Conservation (phyloP, 441 rosid species). For the California macrophylla region DNA sequence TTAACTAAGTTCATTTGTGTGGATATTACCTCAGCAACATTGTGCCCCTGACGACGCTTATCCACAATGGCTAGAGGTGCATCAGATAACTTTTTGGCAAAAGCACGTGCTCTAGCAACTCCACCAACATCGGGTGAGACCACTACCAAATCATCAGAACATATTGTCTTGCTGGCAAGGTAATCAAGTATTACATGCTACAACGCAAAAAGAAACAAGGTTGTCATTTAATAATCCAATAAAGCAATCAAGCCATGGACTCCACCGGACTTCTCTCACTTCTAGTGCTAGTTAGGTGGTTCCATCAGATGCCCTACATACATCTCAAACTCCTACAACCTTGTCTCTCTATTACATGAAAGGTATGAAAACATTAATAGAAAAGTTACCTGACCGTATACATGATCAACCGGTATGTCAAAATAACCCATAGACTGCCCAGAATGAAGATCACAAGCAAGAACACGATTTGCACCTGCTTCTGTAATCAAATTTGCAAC, state of each 20-base stretch:
- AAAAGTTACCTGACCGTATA: conserved; percentile 68
- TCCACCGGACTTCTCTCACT: not conserved
- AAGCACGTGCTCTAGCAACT: conserved; percentile 88
- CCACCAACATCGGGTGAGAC: conserved; percentile 99
- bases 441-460: conserved; percentile 96
- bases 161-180: conserved; percentile 81
- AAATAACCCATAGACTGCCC: conserved; percentile 98
- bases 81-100: conserved; percentile 84
- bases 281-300: not conserved
- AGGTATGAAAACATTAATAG: not conserved
- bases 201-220: conserved; percentile 15
- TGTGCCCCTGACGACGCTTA: conserved; percentile 87
- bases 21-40: conserved; percentile 74
- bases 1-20: not conserved
- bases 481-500: conserved; percentile 63
- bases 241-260: not conserved
- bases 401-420: conserved; percentile 95
- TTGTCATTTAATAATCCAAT: not conserved
- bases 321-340: not conserved
- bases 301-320: not conserved
- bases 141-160: conserved; percentile 73
- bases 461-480: conserved; percentile 92
- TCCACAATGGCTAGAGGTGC: conserved; percentile 97
- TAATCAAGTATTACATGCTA: conserved; percentile 97
- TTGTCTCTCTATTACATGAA: not conserved